A percentile compares a stretch with the other conserved stretches of the same genome.
These are phyloP conservation scores for Rhodotorula sphaerocarpa DNA, from an alignment of 768 basidiomycete species.

Conservation along the genomic window DNA sequence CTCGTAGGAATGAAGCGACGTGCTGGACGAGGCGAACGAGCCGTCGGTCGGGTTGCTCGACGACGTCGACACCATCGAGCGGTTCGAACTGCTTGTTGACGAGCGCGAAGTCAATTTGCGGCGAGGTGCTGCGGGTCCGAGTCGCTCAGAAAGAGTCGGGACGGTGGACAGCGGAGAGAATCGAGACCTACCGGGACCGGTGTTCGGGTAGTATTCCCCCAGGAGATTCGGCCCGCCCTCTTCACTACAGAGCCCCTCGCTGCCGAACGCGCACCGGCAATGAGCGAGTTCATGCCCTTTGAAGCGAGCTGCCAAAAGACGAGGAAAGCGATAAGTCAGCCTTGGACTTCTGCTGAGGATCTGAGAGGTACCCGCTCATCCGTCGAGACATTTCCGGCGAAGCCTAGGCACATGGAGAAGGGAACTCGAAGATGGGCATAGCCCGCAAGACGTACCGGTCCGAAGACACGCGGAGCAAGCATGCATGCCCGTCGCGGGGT, in stretches of 20 bases:
- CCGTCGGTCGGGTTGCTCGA: constrained; percentile 8
- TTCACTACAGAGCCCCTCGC: constrained; percentile 24
- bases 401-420: not conserved
- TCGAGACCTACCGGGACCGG: constrained; percentile 9
- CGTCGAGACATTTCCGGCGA: too few relatives aligned
- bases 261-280: constrained; percentile 18
- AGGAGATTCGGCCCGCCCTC: constrained; percentile 18
- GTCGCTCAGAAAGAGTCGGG: not conserved
- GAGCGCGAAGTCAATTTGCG: constrained; percentile 9
- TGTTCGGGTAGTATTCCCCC: constrained; percentile 14
- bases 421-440: too few relatives aligned
- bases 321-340: not conserved
- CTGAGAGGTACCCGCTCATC: too few relatives aligned
- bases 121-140: constrained; percentile 6
- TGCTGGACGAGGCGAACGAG: constrained; percentile 13
- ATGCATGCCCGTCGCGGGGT: not conserved
- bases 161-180: not conserved
- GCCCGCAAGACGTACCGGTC: constrained; percentile 16
- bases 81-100: not conserved
- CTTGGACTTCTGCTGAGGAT: too few relatives aligned
- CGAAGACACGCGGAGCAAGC: constrained; percentile 21
- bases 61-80: constrained; percentile 1
- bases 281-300: constrained; percentile 15
- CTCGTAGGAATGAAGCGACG: constrained; percentile 1
- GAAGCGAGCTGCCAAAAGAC: constrained; percentile 10